Evolutionary conservation across 2,329 filamentous ascomycete genomes (phyloP).

Genomic region (Aspergillus clavatus): DNA sequence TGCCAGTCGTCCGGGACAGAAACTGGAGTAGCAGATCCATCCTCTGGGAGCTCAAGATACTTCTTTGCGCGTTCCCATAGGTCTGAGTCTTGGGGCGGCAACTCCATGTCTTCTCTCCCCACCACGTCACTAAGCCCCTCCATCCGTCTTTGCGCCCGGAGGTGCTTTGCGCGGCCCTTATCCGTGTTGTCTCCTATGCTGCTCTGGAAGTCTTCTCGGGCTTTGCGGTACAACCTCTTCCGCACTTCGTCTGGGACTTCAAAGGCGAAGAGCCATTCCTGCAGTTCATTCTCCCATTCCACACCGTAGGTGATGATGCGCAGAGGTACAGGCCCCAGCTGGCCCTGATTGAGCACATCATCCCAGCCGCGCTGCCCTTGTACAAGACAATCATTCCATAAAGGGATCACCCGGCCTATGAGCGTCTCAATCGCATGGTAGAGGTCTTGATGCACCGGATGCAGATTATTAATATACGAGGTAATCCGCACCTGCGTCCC

Average conservation of each 20-base stretch:
- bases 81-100: constrained; percentile 1
- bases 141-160: background rate
- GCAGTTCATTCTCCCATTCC: constrained; percentile 7
- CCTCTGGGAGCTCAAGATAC: constrained; percentile 8
- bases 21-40: constrained; percentile 2
- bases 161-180: background rate
- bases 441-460: constrained; percentile 3
- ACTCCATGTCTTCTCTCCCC: background rate
- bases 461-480: constrained; percentile 10
- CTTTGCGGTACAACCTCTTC: background rate
- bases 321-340: background rate
- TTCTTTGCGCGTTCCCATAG: constrained; percentile 4
- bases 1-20: constrained; percentile 7
- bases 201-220: background rate
- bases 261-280: background rate
- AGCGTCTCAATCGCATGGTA: constrained; percentile 4
- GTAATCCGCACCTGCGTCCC: constrained; percentile 6
- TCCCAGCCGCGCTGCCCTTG: background rate
- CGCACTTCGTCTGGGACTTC: background rate
- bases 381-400: background rate
- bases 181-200: background rate
- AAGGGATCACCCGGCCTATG: background rate
- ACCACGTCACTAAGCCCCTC: background rate
- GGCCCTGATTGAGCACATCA: background rate
- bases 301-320: constrained; percentile 7